Evolutionary conservation across 2,329 filamentous ascomycete species (phyloP), one percentile per base, ranked within the genome.

Genomic region (Sclerotinia nivalis): DNA sequence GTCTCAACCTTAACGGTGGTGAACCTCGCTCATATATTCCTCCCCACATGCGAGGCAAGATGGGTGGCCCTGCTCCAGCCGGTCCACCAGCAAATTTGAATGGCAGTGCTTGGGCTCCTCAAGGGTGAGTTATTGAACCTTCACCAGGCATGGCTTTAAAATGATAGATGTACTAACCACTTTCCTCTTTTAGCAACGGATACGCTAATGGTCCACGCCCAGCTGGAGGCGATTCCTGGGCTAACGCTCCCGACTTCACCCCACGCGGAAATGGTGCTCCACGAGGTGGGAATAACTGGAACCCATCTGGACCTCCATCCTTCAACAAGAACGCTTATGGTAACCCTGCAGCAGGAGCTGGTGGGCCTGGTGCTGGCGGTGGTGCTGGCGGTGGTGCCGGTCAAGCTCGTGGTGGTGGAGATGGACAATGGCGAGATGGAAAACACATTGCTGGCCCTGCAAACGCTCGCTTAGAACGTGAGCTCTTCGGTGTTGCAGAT

Each of bases 391-490:
- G 85, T 72, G 83, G 83, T 73, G 83, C 71, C 47, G 70, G 69
- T 43, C 62, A 69, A 61, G 85, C 89, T 77, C 89, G 91, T 78
- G 93, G 94, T 77, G 96, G 93, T 80, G 96, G 96, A 78, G 96
- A 98, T 79, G 96, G 96, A 78, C 90, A 93, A 84, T 99, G 96
- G 96, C 89, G 90, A 79, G 95, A 98, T 75, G 96, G 96, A 82
- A 97, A 98, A 87, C 96, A 99, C 84, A 85, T 97, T 77, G 88
- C 95, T 71, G 96, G 96, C 70, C 93, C 94, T 73, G 82, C 90
- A 76, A 98, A 98, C 84, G 87, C 90, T 74, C 93, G 95, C 76
- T 75, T 97, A 60, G 96, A 99, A 87, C 94, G 94, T 77, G 96
- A 99, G 80, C 91, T 99, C 66, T 99, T 97, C 81, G 96, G 96